phyloP scores from a whole-genome alignment of 176 grass and related monocot species.

The Phoenix roebelenii region DNA sequence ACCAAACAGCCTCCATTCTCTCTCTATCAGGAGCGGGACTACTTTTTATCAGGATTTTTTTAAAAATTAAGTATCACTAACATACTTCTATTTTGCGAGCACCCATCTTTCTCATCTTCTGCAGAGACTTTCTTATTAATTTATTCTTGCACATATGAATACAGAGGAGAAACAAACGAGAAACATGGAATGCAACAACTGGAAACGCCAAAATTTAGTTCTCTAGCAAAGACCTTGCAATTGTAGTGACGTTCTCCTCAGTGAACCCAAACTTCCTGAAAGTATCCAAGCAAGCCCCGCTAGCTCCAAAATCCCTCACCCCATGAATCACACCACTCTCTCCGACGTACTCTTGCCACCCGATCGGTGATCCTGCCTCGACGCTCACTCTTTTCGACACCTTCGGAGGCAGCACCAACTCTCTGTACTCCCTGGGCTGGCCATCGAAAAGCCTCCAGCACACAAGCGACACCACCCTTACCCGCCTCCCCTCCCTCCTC shows the following conservation, averaged over 20 bases:
- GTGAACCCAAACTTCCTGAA: slow-evolving; percentile 4
- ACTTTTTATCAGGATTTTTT: no score
- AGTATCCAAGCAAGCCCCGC: neutral
- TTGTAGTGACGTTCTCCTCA: neutral
- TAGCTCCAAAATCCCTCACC: slow-evolving; percentile 3
- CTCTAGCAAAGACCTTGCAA: no score
- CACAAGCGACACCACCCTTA: slow-evolving; percentile 5
- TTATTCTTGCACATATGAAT: no score
- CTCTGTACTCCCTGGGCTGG: slow-evolving; percentile 3
- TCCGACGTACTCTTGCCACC: slow-evolving; percentile 9
- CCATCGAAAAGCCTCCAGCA: slow-evolving; percentile 11
- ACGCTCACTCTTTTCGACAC: neutral
- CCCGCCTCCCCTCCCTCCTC: neutral
- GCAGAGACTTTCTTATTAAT: no score
- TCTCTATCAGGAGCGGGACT: no score
- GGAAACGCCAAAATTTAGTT: no score
- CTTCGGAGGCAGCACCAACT: neutral
- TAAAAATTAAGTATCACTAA: no score
- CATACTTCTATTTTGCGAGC: no score
- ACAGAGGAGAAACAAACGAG: no score
- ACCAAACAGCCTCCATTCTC: no score
- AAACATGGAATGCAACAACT: no score
- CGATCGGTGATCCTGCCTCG: slow-evolving; percentile 1
- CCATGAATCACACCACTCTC: neutral
- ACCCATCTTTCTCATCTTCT: no score